Evolutionary conservation across 371 early-diverging fungal species (phyloP), one percentile per base, ranked within the genome.

Genomic region (Mortierella sp.): DNA sequence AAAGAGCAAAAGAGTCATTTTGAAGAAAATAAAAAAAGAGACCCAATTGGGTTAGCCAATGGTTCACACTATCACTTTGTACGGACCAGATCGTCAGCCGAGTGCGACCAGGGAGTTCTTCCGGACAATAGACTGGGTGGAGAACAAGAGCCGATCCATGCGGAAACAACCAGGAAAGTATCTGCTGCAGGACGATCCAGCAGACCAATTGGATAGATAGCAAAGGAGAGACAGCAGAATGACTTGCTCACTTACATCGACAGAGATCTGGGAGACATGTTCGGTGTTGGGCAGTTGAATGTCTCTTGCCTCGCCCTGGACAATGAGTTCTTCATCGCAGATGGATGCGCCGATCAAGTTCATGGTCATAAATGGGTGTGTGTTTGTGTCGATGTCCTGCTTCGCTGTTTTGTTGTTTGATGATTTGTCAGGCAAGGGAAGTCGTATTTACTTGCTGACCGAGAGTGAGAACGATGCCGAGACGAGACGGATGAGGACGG

Each of bases 251-350:
- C 89, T 87, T 94, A 94, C 95, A 88, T 98, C 98, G 68, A 98
- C 95, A 26, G 98, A 97, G 63, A 98, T 95, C 80, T 97, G 96
- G n/a, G 96, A 91, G 48, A 97, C 95, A 79, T 95, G 94, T 63
- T 96, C 96, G 24, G 87, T 89, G 89, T 97, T 95, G 28, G 98
- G 98, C 63, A 98, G 89, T 13, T 96, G 91, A 76, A 98, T 98
- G 88, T 97, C 93, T 86, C 92, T 89, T 24, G 92, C 93, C 71
- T 92, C 93, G 8, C 91, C 82, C 84, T 90, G 78, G 78, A 88
- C 83, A 7, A 80, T 75, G 45, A 82, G 70, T 70, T 86, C 84
- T 28, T 93, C 94, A 78, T 95, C 94, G 73, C 94, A 93, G 34
- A 95, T 93, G 57, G 91, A 89, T 63, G 93, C 95, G 26, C 94